Evolutionary conservation across 352 stramenopile genomes (phyloP), one percentile per base, ranked within the genome.

Genomic region (Globisporangium orthogonon): DNA sequence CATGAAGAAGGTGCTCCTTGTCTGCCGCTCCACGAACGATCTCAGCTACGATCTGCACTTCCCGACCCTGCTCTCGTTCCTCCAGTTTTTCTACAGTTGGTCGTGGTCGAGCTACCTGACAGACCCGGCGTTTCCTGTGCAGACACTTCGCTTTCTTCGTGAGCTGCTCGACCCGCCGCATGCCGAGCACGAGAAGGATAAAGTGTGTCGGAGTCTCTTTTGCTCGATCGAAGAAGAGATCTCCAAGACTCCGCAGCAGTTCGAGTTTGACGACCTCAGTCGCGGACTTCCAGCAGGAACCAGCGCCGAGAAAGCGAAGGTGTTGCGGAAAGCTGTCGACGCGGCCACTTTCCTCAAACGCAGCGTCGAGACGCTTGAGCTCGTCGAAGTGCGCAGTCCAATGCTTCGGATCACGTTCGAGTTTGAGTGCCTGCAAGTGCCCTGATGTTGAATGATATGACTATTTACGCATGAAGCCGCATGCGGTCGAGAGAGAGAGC

Each of bases 241-340:
- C 14, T 58, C 52, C 11, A 89, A 89, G 50, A 79, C 71, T 1
- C 50, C 66, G 6, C 77, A 85, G 50, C 73, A 86, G 45, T 73
- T 74, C 33, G 75, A 83, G 35, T 73, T 83, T 17, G 77, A 86
- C 28, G 73, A 88, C 39, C 66, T 84, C 33, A 76, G 69, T 45
- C 62, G 56, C 7, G 76, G 66, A 46, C 44, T 79, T 10, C 62
- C 73, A 3, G 58, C 61, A 28, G 74, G 77, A 43, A 79, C 66
- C 17, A 76, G 66, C 41, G 71, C 63, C 18, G 63, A 50, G 10
- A 70, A 57, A 18, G 70, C 61, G 28, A 28, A 46, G 3, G 50
- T 62, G 14, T 43, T 78, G 13, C 41, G 14, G 2, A 71, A 72
- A n/a, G 60, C 63, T 29, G 49, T 67, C 17, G 56, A 61, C 0